Evolutionary conservation across 2,329 filamentous ascomycete species (phyloP), one percentile per base, ranked within the genome.

Genomic region (Cercospora sp.): DNA sequence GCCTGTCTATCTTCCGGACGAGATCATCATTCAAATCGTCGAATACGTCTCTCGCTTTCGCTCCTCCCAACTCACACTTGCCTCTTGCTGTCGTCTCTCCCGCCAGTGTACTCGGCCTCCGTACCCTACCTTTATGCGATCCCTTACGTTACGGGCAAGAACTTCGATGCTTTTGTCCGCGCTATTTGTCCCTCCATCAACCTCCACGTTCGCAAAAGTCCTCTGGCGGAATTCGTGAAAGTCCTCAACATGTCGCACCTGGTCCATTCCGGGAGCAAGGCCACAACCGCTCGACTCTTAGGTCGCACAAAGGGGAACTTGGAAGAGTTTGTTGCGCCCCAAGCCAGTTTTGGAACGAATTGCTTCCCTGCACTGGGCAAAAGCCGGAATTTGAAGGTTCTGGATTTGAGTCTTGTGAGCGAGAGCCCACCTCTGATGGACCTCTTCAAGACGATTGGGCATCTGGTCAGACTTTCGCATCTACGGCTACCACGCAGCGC

Each of bases 221-320:
- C 83, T 13, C 72, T 85, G 49, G 83, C 84, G 0, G 78, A 78
- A n/a, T 76, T 87, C 55, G 84, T 90, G 13, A 82, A 82, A 40
- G 74, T 78, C 10, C 79, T 90, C 43, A 81, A 88, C 72, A 81
- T 90, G 77, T 81, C 81, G 10, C 72, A 76, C 49, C 82, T 90
- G 16, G 86, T 89, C 2, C 86, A 89, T 72, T 85, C 89, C 71
- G 85, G 85, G 69, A 85, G 81, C 66, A 87, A 86, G 71, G 86
- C 85, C 61, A 77, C 83, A 9, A 89, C 87, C 0, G 85, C 87
- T 21, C 82, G 87, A 34, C 76, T 89, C 7, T 78, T 89, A 3
- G 82, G 85, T 26, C 80, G 85, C 61, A 83, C 85, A 1, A 88
- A 86, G 69, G 76, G 78, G 5, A 82, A 79, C 1, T 74, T 90